Evolutionary conservation across 257 asterid species (phyloP), one percentile per base, ranked within the genome.

Genomic region (Schizonepeta tenuifolia): DNA sequence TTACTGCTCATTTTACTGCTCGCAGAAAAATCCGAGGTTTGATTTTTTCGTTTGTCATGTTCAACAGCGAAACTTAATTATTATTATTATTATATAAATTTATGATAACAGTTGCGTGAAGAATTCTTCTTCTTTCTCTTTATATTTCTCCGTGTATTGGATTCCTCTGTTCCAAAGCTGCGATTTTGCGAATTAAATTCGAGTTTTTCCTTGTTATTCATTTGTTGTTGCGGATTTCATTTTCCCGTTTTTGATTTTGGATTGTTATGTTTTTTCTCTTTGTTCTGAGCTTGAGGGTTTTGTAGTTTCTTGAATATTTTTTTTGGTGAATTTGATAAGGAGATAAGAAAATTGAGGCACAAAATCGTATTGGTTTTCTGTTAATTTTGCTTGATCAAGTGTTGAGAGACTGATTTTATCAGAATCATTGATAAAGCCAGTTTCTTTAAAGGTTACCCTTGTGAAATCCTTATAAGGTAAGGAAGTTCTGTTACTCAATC

Each of bases 101-200:
- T 66, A 38, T 70, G 77, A 33, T 54, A 78, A 65, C 63, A 69
- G 82, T 84, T 79, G 76, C 86, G 90, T 85, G 81, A 44, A 51
- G 22, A 64, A 78, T 58, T 78, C 38, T 73, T 40, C 54, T 75
- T 68, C 76, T 28, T n/a, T 54, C 50, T 62, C 61, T 55, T 40
- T 65, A 78, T 64, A 54, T 43, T 21, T 35, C 0, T 60, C 26
- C 35, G 53, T 13, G 50, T 18, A 12, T 24, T 20, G 40, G 38
- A 14, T 46, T 5, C 60, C 53, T 46, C 58, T 68, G 70, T 47
- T 58, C 41, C 63, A 67, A 61, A 49, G 73, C 69, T 65, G 33
- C 54, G 43, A 24, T 5, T 8, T 22, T 20, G n/a, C 21, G n/a
- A 55, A 58, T 68, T 24, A 9, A n/a, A 18, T 7, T 18, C 51